Conservation (phyloP, 257 asterid genomes). For the Asclepias syriaca region DNA sequence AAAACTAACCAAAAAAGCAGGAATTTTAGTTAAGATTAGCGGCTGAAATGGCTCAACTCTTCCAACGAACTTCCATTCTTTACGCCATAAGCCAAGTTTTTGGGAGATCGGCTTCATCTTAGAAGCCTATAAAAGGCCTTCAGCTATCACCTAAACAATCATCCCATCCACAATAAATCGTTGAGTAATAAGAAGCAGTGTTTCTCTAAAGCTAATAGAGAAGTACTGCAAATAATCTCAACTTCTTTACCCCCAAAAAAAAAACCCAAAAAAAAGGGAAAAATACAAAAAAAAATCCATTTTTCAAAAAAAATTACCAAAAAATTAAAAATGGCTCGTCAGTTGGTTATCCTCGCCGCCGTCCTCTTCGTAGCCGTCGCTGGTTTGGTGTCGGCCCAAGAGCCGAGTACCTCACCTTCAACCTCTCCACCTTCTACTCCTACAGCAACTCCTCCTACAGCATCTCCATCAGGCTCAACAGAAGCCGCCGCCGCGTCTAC, state of each 20-base stretch:
- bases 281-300: neutral
- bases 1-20: neutral
- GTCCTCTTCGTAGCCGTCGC: constrained; percentile 38
- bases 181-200: constrained; percentile 26
- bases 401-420: constrained; percentile 40
- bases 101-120: neutral
- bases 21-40: neutral
- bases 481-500: neutral
- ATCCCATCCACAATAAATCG: constrained; percentile 22
- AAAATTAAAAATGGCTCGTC: constrained; percentile 51
- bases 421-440: constrained; percentile 16
- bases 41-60: neutral
- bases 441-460: neutral
- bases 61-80: constrained; percentile 2
- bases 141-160: constrained; percentile 1
- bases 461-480: neutral
- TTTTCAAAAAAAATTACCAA: neutral
- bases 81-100: constrained; percentile 26
- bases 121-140: neutral
- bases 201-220: constrained; percentile 37
- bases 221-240: constrained; percentile 46
- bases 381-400: constrained; percentile 47
- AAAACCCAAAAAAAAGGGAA: too few relatives aligned
- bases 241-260: neutral
- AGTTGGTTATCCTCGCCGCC: constrained; percentile 36